Evolutionary conservation across 192 early-diverging fungal species (phyloP).

Genomic region (Coemansia sp.): DNA sequence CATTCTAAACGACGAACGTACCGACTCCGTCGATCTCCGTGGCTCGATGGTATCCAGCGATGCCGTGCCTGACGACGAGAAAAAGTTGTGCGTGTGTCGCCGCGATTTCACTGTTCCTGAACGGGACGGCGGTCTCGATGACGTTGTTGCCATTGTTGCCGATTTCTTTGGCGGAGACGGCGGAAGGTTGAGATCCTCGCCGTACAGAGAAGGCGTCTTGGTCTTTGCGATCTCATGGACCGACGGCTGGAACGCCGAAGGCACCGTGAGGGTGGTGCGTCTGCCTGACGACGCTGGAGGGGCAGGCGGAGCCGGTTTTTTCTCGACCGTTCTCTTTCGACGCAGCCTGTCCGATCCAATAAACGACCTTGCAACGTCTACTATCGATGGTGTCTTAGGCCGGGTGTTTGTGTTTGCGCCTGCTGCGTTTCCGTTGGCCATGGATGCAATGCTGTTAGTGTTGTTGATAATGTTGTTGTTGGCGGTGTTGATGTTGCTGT

Average conservation of each 20-base stretch:
- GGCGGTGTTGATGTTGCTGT: slow-evolving; percentile 1
- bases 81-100: slow-evolving; percentile 53
- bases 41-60: slow-evolving; percentile 10
- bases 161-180: slow-evolving; percentile 16
- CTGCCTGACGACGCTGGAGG: neutral
- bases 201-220: slow-evolving; percentile 10
- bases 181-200: slow-evolving; percentile 25
- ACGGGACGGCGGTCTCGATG: neutral
- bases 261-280: slow-evolving; percentile 4
- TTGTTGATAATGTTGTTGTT: neutral
- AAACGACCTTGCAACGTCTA: slow-evolving; percentile 1
- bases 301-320: neutral
- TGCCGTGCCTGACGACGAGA: slow-evolving; percentile 17
- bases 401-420: neutral
- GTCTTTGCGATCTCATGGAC: slow-evolving; percentile 1
- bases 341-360: neutral
- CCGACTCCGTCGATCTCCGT: slow-evolving; percentile 27
- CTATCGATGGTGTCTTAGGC: slow-evolving; percentile 3
- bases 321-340: slow-evolving; percentile 4
- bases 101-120: slow-evolving; percentile 23
- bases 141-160: neutral
- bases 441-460: neutral
- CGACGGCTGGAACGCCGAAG: slow-evolving; percentile 1
- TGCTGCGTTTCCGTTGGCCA: neutral
- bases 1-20: slow-evolving; percentile 16